These are phyloP conservation scores for Isoetes taiwanensis DNA, from an alignment of 75 land plant genomes.

Conservation along the genomic window DNA sequence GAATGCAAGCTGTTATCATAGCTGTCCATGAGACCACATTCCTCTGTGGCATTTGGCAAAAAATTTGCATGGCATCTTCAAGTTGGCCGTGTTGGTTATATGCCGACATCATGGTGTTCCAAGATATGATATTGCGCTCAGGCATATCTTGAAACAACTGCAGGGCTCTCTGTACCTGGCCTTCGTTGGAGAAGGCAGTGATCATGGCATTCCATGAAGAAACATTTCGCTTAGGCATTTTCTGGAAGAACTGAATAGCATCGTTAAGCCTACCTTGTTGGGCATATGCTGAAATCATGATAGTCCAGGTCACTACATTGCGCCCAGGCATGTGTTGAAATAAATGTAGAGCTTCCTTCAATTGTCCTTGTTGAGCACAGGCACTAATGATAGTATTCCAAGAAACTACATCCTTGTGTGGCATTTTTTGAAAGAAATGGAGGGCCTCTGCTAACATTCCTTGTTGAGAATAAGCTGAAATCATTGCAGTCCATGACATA, in stretches of 20 bases:
- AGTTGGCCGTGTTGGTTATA: too few species aligned
- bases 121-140: too few species aligned
- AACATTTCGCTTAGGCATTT: slow-evolving; percentile 19
- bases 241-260: too few species aligned
- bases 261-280: too few species aligned
- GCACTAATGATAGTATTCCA: too few species aligned
- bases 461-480: slow-evolving; percentile 1
- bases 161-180: slow-evolving; percentile 19
- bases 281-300: too few species aligned
- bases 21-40: slow-evolving; percentile 44
- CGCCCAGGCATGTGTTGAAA: too few species aligned
- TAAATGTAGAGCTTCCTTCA: too few species aligned
- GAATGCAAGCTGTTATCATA: slow-evolving; percentile 32
- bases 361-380: too few species aligned
- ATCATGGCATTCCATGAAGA: slow-evolving; percentile 57
- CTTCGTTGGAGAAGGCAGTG: slow-evolving; percentile 16
- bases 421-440: background rate
- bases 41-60: slow-evolving; percentile 19
- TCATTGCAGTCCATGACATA: background rate
- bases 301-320: too few species aligned
- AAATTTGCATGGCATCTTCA: slow-evolving; percentile 28
- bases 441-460: background rate
- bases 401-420: background rate
- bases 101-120: too few species aligned
- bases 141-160: slow-evolving; percentile 24